Evolutionary conservation across 2,329 filamentous ascomycete genomes (phyloP), one percentile per base, ranked within the genome.

Genomic region (Talaromyces sp.): DNA sequence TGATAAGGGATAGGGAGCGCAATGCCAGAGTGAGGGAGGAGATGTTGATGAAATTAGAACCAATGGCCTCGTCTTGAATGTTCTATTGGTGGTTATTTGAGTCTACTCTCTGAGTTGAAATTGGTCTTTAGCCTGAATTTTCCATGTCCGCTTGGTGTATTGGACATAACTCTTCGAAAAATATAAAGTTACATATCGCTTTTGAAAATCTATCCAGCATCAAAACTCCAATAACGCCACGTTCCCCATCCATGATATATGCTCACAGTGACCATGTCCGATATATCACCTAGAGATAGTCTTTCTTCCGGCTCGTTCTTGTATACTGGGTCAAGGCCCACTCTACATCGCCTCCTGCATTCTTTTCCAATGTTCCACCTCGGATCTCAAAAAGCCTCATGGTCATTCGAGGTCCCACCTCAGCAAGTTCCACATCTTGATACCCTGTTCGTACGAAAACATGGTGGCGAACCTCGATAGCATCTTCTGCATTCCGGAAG

Each of bases 271-370:
- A 52, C 13, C 13, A 29, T 6, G 29, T n/a, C 7, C 24, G 7
- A n/a, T 7, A 24, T 5, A 43, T 10, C 14, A 57, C 38, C 73
- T 66, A 97, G 58, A 97, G 82, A 72, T 96, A 96, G 71, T 96
- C 91, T 86, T 97, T 97, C 85, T 98, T 98, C 78, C 87, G 87
- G 68, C 89, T 88, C 14, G 93, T 98, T 67, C 95, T 84, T 9
- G 93, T 99, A 75, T 96, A 99, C 72, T 97, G 93, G 63, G 91
- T 96, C 64, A 99, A 81, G 64, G 95, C 89, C 95, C 95, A 99
- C 77, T 99, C 95, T 4, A 96, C 87, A 76, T 99, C 95, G 4
- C 93, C 93, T 66, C 96, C 90, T 75, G 96, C 96, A 70, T 93
- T 75, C 64, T 80, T 96, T 72, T 98, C 95, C 62, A 97, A 80